Base-by-base conservation (phyloP, 352 stramenopile species). In the Phytophthora pini region DNA sequence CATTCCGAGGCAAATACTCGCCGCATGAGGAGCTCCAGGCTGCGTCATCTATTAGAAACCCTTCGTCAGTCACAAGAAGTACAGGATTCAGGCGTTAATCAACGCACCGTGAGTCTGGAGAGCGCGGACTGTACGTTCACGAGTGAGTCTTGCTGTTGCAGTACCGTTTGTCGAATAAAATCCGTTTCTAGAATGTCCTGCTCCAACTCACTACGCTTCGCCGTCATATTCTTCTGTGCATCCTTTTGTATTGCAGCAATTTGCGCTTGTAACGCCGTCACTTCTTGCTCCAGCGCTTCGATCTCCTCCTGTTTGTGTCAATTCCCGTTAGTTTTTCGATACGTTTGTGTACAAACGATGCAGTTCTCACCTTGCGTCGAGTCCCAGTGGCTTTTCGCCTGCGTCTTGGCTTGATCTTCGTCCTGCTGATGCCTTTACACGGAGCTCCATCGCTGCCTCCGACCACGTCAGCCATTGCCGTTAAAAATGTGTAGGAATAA, bases 101-200 rank as follows among this genome's bases (percentile, higher is more conserved):
- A 29, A 27, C 22, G 22, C 56, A 77, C 65, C 40, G 56, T 63
- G 13, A 76, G 50, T n/a, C 56, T 57, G 10, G 69, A 78, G 17
- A 80, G 22, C 0, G 68, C 65, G 4, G 72, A 76, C 51, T 80
- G 72, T 32, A 76, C 69, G n/a, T 74, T 69, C 9, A 70, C 67
- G 7, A 79, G 56, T 15, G 65, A 74, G 40, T 65, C 41, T 36
- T 79, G 62, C 22, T 81, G 69, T 11, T 54, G 36, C 17, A 73
- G 56, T 8, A 79, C 65, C 10, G 57, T 61, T 44, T 76, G 52
- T 13, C 53, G 65, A 9, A 80, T 57, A 12, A 72, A 70, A 6
- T 43, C 48, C n/a, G 57, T 58, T 24, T 63, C 44, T 5, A 71
- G 50, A 27, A 65, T 22, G 9, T 65, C 24, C 10, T 71, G 55